Evolutionary conservation across 139 green algal genomes (phyloP), one percentile per base, ranked within the genome.

Genomic region (Volvox reticuliferus): DNA sequence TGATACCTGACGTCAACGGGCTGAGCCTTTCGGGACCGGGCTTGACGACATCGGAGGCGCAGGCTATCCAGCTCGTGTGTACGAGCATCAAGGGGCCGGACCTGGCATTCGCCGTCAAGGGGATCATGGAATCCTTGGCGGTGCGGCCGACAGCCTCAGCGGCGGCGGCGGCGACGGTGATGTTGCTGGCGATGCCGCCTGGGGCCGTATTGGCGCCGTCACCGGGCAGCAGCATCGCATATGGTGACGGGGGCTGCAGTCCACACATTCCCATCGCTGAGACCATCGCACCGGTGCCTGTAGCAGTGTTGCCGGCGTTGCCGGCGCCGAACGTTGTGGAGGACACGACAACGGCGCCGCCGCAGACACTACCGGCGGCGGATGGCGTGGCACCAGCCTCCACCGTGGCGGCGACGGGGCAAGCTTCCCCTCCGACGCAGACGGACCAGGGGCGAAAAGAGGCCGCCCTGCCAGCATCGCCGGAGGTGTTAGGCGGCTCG

Each of bases 11-110:
- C 85, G 85, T 89, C 30, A 33, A 21, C 33, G 85, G 37, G 37
- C 28, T 89, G 28, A 36, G 69, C 18, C 85, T 89, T 79, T 82
- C 37, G 37, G 85, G 85, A 9, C 85, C 85, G n/a, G 85, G 85
- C 28, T 71, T 89, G 68, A 37, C 85, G 69, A 68, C 85, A 30
- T 67, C 85, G 36, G 85, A 89, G 85, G 85, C 85, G 44, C 85
- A 89, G n/a, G 85, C 85, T 20, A 89, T 89, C 67, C 85, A 89
- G 37, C 85, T 89, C 6, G 85, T 89, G n/a, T 82, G 69, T 37
- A 73, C 85, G 35, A 75, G 35, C 69, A 50, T 89, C 69, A 89
- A 89, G 69, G 85, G 85, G 0, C 69, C 85, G n/a, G 85, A 89
- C 0, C 85, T 89, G 22, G 85, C 69, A 1, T 9, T 71, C 0